These are phyloP conservation scores for Colletotrichum tofieldiae DNA, from an alignment of 2,329 filamentous ascomycete genomes.

Conservation along the genomic window DNA sequence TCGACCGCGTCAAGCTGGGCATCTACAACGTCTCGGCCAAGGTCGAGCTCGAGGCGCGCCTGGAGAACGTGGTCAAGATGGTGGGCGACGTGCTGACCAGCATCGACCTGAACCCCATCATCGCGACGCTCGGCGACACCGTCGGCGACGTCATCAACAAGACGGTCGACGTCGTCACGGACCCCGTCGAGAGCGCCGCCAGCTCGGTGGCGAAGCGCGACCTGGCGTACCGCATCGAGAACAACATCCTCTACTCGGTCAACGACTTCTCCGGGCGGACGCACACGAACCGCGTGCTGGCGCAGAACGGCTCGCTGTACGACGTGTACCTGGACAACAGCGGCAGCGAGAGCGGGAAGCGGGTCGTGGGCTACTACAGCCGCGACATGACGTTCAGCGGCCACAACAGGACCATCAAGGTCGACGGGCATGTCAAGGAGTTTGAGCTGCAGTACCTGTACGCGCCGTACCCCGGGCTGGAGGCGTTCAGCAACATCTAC, in stretches of 20 bases:
- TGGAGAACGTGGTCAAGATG: constrained; percentile 74
- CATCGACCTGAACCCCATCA: constrained; percentile 73
- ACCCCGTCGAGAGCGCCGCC: constrained; percentile 41
- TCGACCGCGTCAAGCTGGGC: constrained; percentile 69
- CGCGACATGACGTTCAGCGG: constrained; percentile 70
- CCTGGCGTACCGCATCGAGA: constrained; percentile 62
- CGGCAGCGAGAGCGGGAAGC: constrained; percentile 60
- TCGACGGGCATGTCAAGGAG: constrained; percentile 61
- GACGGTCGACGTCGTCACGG: constrained; percentile 40
- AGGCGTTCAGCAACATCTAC: constrained; percentile 64
- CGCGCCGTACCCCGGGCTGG: constrained; percentile 63
- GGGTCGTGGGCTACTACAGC: constrained; percentile 64
- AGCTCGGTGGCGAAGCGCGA: constrained; percentile 45
- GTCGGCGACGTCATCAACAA: constrained; percentile 63
- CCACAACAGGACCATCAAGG: constrained; percentile 62
- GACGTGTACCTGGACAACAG: constrained; percentile 70
- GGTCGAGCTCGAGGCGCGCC: constrained; percentile 71
- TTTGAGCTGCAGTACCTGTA: constrained; percentile 70
- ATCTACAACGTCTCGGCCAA: constrained; percentile 73
- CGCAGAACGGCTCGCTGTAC: constrained; percentile 69
- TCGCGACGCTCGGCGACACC: constrained; percentile 68
- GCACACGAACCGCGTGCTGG: constrained; percentile 71
- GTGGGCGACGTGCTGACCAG: constrained; percentile 71
- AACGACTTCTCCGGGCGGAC: constrained; percentile 72
- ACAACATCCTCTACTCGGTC: constrained; percentile 73